Percentiles rank a stretch among this genome's conserved stretches.
These are phyloP conservation scores for Oidium heveae DNA, from an alignment of 2,329 filamentous ascomycete species.

Conservation along the genomic window DNA sequence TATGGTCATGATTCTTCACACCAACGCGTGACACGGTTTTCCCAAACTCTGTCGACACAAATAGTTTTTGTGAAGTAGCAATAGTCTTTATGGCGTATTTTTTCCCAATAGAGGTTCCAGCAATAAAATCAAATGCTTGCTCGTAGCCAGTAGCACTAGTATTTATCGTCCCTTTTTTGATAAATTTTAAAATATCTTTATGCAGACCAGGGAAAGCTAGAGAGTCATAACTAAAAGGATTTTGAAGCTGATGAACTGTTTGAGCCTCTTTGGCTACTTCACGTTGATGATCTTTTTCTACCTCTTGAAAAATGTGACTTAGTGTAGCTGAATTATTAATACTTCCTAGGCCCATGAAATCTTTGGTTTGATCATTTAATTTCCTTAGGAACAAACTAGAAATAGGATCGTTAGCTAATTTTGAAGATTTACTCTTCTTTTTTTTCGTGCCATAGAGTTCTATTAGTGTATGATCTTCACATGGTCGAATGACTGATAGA, in stretches of 20 bases:
- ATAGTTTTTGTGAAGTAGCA: slow-evolving; percentile 13
- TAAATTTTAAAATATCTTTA: slow-evolving; percentile 20
- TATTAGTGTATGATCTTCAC: slow-evolving; percentile 29
- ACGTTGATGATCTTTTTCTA: slow-evolving; percentile 16
- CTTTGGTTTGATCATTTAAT: not conserved
- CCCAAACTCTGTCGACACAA: slow-evolving; percentile 22
- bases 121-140: slow-evolving; percentile 19
- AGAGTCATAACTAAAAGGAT: slow-evolving; percentile 15
- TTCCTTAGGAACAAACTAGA: not conserved
- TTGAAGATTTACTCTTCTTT: not conserved
- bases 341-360: no score
- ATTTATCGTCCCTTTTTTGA: slow-evolving; percentile 18
- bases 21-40: slow-evolving; percentile 18
- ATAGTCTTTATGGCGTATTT: slow-evolving; percentile 13
- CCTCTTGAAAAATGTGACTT: slow-evolving; percentile 24
- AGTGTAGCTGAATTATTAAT: slow-evolving; percentile 16
- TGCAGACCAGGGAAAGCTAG: slow-evolving; percentile 22
- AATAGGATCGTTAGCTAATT: not conserved
- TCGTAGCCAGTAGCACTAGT: slow-evolving; percentile 16
- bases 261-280: slow-evolving; percentile 22
- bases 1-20: not conserved
- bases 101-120: slow-evolving; percentile 16
- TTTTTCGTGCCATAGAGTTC: slow-evolving; percentile 27
- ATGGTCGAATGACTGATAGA: slow-evolving; percentile 20
- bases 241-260: slow-evolving; percentile 20